Evolutionary conservation across 2,329 filamentous ascomycete genomes (phyloP).

Genomic region (Colletotrichum tofieldiae): DNA sequence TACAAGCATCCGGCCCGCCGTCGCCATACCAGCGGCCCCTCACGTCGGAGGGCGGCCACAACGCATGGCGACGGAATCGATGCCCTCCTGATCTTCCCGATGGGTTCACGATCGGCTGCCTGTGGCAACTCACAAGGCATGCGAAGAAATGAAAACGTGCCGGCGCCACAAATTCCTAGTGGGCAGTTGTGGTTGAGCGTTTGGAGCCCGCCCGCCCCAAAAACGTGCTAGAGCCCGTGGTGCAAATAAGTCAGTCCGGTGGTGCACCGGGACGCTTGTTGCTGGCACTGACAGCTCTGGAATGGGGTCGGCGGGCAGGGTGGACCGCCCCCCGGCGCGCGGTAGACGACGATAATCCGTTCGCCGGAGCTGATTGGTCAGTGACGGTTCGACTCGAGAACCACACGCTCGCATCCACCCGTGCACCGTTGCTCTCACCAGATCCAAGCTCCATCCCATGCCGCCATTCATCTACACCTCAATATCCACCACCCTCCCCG

Average conservation of each 20-base stretch:
- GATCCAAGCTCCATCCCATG: conserved; percentile 17
- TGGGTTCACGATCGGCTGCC: background rate
- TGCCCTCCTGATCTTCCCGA: conserved; percentile 9
- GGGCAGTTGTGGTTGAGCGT: background rate
- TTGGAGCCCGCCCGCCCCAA: background rate
- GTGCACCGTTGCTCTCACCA: conserved; percentile 1
- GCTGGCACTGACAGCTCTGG: conserved; percentile 4
- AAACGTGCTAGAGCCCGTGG: conserved; percentile 7
- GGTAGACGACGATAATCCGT: conserved; percentile 31
- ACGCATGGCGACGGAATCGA: conserved; percentile 3
- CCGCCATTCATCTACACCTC: conserved; percentile 8
- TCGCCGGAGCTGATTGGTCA: conserved; percentile 33
- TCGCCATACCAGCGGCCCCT: background rate
- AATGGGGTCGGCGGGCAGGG: conserved; percentile 7
- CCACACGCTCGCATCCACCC: background rate
- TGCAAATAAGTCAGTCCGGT: conserved; percentile 10
- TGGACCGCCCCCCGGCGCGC: conserved; percentile 11
- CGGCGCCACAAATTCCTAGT: conserved; percentile 35
- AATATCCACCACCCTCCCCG: background rate
- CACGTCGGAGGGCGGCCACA: background rate
- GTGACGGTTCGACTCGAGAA: background rate
- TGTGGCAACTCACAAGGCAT: conserved; percentile 34
- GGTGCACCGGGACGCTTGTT: conserved; percentile 1
- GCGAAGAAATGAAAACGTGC: conserved; percentile 36
- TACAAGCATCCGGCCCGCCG: background rate